Base-by-base conservation (phyloP, 2,329 filamentous ascomycete genomes). In the Epicoccum nigrum region DNA sequence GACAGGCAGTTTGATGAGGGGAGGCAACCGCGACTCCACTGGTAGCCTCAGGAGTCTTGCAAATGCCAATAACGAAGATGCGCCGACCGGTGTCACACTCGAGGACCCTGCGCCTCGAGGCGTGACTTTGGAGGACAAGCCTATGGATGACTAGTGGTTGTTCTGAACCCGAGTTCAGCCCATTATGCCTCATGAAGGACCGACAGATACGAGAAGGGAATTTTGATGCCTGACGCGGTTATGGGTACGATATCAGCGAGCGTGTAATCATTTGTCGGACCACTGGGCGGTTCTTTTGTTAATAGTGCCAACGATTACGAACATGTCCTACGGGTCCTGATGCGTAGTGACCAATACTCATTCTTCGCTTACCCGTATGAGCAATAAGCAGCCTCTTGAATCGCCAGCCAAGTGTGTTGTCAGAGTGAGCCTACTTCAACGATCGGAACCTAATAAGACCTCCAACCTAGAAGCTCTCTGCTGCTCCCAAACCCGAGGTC, bases 101-200 rank as follows among this genome's bases (percentile, higher is more conserved):
- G 84, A 85, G 62, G 74, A 73, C 5, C 50, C 57, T 40, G 70
- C 70, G 46, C 62, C 66, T 37, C 72, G 76, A 42, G 84, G 86
- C 6, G 87, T 91, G 33, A 86, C 85, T 60, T 77, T 92, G 65
- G 84, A 85, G 65, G 88, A 92, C 70, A 86, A 83, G 73, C 86
- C 88, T n/a, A 90, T 91, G 86, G 86, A 90, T 74, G 86, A 90
- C 73, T 89, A 69, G 63, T 68, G 55, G 67, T 52, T 44, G 33
- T 52, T 52, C 33, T 52, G 23, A 52, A 43, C 32, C 41, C 25
- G 31, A 33, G 34, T 37, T 37, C n/a, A 28, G 43, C 35, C 45
- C 34, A n/a, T 32, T 45, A 28, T 40, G 32, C 31, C n/a, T 51
- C 23, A 52, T 28, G 49, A 52, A 40, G 43, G 43, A 47, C 16